phyloP scores from a whole-genome alignment of 352 stramenopile species.

The Albugo laibachii region DNA sequence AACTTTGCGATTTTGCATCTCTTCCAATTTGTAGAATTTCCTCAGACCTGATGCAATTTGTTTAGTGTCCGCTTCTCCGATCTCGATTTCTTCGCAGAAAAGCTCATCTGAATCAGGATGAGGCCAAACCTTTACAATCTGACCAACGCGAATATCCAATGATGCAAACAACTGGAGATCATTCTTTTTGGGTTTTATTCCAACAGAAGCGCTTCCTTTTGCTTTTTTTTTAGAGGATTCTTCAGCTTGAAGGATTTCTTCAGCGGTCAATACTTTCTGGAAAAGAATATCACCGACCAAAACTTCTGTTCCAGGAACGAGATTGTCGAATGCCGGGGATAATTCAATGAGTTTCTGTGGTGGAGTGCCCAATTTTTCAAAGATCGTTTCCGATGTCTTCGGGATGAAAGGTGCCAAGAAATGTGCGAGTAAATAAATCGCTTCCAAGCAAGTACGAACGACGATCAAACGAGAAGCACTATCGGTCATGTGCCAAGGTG shows the following conservation, averaged over 20 bases:
- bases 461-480: conserved; percentile 78
- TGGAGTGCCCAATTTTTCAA: conserved; percentile 85
- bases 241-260: conserved; percentile 43
- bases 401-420: conserved; percentile 92
- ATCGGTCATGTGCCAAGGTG: conserved; percentile 93
- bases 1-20: conserved; percentile 89
- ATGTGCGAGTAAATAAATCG: conserved; percentile 92
- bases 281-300: conserved; percentile 91
- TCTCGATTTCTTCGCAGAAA: conserved; percentile 98
- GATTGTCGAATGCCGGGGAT: conserved; percentile 79
- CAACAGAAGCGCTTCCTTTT: conserved; percentile 16
- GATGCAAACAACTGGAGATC: conserved; percentile 44
- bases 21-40: conserved; percentile 87
- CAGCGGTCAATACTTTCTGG: conserved; percentile 72
- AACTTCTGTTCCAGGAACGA: conserved; percentile 79
- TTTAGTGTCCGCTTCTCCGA: conserved; percentile 86
- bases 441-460: conserved; percentile 92
- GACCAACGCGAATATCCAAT: conserved; percentile 63
- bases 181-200: conserved; percentile 24
- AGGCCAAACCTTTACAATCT: conserved; percentile 65
- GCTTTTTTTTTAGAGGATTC: conserved; percentile 17
- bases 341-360: conserved; percentile 57
- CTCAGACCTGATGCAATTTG: conserved; percentile 90
- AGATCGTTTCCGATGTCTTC: conserved; percentile 78
- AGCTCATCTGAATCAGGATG: conserved; percentile 86